Conservation (phyloP, 305 asterid species). For the Fraxinus floribunda region DNA sequence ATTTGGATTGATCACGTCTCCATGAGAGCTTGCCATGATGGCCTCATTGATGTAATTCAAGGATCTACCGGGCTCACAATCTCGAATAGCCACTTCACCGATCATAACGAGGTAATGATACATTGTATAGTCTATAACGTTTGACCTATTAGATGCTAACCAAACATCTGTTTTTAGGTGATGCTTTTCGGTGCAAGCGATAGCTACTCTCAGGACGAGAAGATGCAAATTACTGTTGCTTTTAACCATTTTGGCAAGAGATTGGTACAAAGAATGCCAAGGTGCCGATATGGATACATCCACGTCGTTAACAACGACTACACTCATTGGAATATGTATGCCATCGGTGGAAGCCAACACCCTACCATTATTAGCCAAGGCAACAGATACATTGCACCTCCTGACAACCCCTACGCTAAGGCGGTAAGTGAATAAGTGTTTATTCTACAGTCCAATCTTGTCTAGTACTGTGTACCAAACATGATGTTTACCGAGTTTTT, state of each 20-base stretch:
- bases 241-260: conserved; percentile 44
- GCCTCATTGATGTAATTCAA: conserved; percentile 53
- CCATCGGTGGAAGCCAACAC: conserved; percentile 46
- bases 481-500: background rate
- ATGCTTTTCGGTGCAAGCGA: conserved; percentile 49
- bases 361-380: conserved; percentile 54
- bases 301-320: conserved; percentile 56
- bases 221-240: conserved; percentile 47
- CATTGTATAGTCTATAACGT: background rate
- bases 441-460: background rate
- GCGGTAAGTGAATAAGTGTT: conserved; percentile 14
- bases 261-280: conserved; percentile 49
- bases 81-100: conserved; percentile 68
- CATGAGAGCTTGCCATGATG: conserved; percentile 51
- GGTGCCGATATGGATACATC: conserved; percentile 42
- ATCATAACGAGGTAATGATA: conserved; percentile 51
- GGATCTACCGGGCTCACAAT: conserved; percentile 65
- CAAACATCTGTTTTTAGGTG: conserved; percentile 17
- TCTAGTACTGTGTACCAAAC: background rate
- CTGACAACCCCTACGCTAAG: conserved; percentile 16
- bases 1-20: conserved; percentile 76
- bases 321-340: conserved; percentile 51
- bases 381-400: conserved; percentile 46
- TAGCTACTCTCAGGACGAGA: conserved; percentile 21
- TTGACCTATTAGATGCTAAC: background rate